These are phyloP conservation scores for Viola odorata DNA, from an alignment of 345 rosid species.

Conservation along the genomic window DNA sequence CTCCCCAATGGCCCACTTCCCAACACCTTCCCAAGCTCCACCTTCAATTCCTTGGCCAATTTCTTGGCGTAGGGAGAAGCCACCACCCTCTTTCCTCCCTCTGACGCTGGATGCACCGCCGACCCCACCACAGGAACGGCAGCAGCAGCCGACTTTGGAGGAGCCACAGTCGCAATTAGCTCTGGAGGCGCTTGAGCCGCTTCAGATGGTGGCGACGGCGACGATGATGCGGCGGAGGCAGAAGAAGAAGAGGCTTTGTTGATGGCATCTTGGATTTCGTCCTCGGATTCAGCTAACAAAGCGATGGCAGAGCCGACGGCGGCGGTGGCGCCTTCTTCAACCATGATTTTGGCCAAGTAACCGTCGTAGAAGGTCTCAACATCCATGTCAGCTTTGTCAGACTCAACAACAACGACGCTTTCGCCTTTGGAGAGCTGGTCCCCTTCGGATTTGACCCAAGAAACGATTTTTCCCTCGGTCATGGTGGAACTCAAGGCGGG, in stretches of 20 bases:
- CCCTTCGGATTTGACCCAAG: constrained; percentile 91
- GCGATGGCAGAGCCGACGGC: constrained; percentile 94
- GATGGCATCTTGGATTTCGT: constrained; percentile 68
- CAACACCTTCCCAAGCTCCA: constrained; percentile 52
- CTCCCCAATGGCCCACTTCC: constrained; percentile 93
- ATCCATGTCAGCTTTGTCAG: constrained; percentile 98
- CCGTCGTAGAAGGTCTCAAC: constrained; percentile 97
- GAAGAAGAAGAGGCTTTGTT: constrained; percentile 46
- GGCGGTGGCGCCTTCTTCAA: constrained; percentile 90
- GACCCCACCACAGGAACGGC: constrained; percentile 26
- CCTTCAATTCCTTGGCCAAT: constrained; percentile 76
- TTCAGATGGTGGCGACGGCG: constrained; percentile 18
- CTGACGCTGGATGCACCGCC: constrained; percentile 67
- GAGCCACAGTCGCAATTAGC: background rate
- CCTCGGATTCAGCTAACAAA: constrained; percentile 69
- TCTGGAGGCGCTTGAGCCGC: constrained; percentile 8
- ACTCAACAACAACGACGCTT: constrained; percentile 93
- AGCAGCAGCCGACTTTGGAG: constrained; percentile 2
- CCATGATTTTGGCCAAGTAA: constrained; percentile 83
- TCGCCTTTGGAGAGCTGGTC: constrained; percentile 85
- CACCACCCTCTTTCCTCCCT: constrained; percentile 79
- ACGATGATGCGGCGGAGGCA: constrained; percentile 18
- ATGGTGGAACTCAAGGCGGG: constrained; percentile 98
- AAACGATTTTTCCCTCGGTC: constrained; percentile 94
- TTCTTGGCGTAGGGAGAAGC: constrained; percentile 90